phyloP scores from a whole-genome alignment of 495 filamentous ascomycete species.

The Letharia columbiana region DNA sequence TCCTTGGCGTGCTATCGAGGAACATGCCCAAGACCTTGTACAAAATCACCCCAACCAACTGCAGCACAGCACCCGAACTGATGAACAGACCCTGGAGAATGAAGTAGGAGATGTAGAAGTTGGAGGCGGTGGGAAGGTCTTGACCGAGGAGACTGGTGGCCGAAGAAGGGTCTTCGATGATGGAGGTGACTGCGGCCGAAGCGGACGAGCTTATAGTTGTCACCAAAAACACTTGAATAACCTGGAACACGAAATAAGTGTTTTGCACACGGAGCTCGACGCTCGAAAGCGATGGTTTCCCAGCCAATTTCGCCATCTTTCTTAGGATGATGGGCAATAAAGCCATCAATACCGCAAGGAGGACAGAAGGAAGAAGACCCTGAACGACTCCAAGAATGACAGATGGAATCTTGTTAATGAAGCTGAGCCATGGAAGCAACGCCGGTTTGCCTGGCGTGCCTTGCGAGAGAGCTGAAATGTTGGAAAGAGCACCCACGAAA shows the following conservation, averaged over 20 bases:
- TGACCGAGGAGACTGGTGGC: slow-evolving; percentile 59
- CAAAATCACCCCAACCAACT: slow-evolving; percentile 68
- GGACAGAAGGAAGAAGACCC: slow-evolving; percentile 70
- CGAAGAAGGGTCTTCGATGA: slow-evolving; percentile 52
- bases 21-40: slow-evolving; percentile 68
- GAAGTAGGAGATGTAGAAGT: slow-evolving; percentile 94
- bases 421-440: slow-evolving; percentile 50
- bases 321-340: slow-evolving; percentile 81
- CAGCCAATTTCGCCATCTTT: slow-evolving; percentile 65
- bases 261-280: slow-evolving; percentile 87
- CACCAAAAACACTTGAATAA: slow-evolving; percentile 90
- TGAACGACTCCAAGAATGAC: slow-evolving; percentile 73
- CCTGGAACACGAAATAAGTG: slow-evolving; percentile 89
- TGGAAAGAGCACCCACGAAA: slow-evolving; percentile 77
- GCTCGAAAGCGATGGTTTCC: slow-evolving; percentile 64
- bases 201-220: slow-evolving; percentile 70
- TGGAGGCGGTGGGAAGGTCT: slow-evolving; percentile 72
- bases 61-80: slow-evolving; percentile 63
- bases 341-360: slow-evolving; percentile 81
- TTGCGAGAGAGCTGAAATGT: slow-evolving; percentile 55
- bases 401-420: slow-evolving; percentile 63
- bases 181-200: slow-evolving; percentile 44
- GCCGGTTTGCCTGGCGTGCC: not conserved
- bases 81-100: slow-evolving; percentile 88
- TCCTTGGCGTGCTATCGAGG: slow-evolving; percentile 65